Evolutionary conservation across 768 basidiomycete species (phyloP), one percentile per base, ranked within the genome.

Genomic region (Nidularia sp.): DNA sequence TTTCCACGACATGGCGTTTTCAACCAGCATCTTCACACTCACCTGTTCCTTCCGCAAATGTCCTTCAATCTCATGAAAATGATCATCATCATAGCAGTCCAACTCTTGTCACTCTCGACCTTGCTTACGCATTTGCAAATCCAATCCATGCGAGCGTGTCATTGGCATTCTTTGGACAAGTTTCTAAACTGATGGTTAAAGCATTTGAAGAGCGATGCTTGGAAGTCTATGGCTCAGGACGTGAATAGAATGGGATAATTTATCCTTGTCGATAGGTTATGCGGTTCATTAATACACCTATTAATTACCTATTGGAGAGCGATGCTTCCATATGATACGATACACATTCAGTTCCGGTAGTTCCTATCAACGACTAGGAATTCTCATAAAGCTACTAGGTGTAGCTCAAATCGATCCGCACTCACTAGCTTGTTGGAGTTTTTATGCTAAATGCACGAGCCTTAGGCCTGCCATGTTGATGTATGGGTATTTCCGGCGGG

Each of bases 121-220:
- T 99, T 34, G 78, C 79, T 1, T 99, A 89, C 67, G 82, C 88
- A 25, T 98, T 98, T 64, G 79, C 88, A 45, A 94, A 85, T 61
- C 94, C 93, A 0, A 59, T 95, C 32, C 86, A 98, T 63, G 88
- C 91, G 2, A 79, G 84, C 4, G 77, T 95, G n/a, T 90, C 91
- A 3, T 78, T 85, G 18, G 73, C 84, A 2, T 93, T 98, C 65
- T 91, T 98, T 63, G 88, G 88, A 6, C 84, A 89, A 63, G 86
- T 97, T 4, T 90, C 90, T 2, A 82, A 81, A 58, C 77, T 87
- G 69, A 98, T 97, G 93, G 86, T 98, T 22, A 73, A 86, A 49
- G 94, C 95, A 1, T 99, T 99, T 60, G 94, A 98, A 70, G 77
- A 86, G 56, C 80, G 94, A 29, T 96, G 93, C 66, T 44, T 75